Evolutionary conservation across 2,329 filamentous ascomycete species (phyloP).

Genomic region (Coniochaeta sp.): DNA sequence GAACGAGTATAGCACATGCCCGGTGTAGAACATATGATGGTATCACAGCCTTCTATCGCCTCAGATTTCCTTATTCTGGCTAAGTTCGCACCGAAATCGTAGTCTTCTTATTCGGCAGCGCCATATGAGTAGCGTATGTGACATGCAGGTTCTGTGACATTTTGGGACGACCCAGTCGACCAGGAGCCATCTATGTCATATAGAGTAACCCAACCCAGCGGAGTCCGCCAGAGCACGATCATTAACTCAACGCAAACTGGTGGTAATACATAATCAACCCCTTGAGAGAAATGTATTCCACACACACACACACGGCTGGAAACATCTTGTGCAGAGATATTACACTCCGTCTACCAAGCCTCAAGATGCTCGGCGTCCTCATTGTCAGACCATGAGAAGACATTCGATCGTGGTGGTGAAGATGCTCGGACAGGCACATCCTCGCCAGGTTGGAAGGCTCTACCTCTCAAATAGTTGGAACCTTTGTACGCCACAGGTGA

Average conservation of each 20-base stretch:
- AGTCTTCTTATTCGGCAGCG: background rate
- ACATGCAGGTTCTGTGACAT: background rate
- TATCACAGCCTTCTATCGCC: too few relatives aligned
- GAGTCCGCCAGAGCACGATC: background rate
- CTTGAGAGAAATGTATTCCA: background rate
- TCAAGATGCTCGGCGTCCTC: background rate
- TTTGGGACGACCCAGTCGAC: background rate
- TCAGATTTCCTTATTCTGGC: too few relatives aligned
- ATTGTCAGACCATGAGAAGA: background rate
- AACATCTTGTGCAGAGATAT: background rate
- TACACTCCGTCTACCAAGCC: background rate
- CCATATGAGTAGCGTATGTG: background rate
- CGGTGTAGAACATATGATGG: background rate
- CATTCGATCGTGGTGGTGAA: background rate
- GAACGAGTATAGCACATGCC: background rate
- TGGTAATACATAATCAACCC: background rate
- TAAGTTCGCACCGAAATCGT: too few relatives aligned
- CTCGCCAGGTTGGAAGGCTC: background rate
- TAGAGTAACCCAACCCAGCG: background rate
- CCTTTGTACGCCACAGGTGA: background rate
- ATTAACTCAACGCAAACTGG: background rate
- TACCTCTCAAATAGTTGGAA: background rate
- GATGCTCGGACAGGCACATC: background rate
- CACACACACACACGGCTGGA: too few relatives aligned
- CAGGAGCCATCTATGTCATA: background rate